Evolutionary conservation across 2,329 filamentous ascomycete species (phyloP).

Genomic region (Penicillium sp.): DNA sequence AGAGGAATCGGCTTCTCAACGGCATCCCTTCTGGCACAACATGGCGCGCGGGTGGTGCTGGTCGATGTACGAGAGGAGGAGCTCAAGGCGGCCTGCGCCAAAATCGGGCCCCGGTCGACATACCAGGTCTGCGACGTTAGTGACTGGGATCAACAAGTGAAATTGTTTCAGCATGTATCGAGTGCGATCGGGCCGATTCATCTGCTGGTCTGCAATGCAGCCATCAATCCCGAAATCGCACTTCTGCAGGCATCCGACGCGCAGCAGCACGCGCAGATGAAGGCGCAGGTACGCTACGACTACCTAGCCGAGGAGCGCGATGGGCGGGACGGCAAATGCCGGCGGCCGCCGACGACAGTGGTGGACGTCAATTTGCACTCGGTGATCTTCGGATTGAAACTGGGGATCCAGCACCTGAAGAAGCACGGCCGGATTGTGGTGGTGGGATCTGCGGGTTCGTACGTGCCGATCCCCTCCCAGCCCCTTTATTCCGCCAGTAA

Average conservation of each 20-base stretch:
- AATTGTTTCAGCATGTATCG: slow-evolving; percentile 14
- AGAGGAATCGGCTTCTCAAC: slow-evolving; percentile 22
- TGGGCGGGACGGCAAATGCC: not conserved
- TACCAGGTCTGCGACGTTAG: slow-evolving; percentile 21
- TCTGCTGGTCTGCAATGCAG: slow-evolving; percentile 20
- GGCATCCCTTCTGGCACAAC: slow-evolving; percentile 16
- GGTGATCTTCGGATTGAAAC: slow-evolving; percentile 17
- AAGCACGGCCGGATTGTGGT: slow-evolving; percentile 20
- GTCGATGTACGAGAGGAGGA: slow-evolving; percentile 18
- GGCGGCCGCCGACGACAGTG: slow-evolving; percentile 8
- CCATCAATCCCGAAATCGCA: slow-evolving; percentile 20
- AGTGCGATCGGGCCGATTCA: slow-evolving; percentile 12
- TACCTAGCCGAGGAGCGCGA: slow-evolving; percentile 17
- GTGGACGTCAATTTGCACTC: slow-evolving; percentile 18
- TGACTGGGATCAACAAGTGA: slow-evolving; percentile 19
- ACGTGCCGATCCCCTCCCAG: slow-evolving; percentile 22
- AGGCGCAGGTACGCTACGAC: slow-evolving; percentile 13
- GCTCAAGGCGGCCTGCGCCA: slow-evolving; percentile 12
- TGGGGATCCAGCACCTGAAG: slow-evolving; percentile 21
- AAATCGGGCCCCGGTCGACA: slow-evolving; percentile 10
- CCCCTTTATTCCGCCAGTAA: slow-evolving; percentile 22
- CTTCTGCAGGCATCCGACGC: slow-evolving; percentile 9
- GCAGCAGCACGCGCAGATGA: slow-evolving; percentile 11
- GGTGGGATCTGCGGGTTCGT: slow-evolving; percentile 17
- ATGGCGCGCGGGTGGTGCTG: slow-evolving; percentile 22